Conservation (phyloP, 495 filamentous ascomycete species). For the Xylaria scruposa region DNA sequence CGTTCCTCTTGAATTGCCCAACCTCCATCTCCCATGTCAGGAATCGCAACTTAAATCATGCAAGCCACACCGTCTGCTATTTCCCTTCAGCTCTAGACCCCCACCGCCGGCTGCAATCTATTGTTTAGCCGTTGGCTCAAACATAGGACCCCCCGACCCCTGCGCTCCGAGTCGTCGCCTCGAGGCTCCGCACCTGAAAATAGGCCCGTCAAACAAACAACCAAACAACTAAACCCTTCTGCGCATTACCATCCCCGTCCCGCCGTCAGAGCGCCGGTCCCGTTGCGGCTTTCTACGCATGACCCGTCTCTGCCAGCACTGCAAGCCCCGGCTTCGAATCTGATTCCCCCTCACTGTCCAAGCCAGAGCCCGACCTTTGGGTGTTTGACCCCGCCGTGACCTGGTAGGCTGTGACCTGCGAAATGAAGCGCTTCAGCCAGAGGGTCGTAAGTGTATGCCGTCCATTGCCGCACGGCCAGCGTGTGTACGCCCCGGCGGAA, state of each 20-base stretch:
- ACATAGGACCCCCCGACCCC: constrained; percentile 22
- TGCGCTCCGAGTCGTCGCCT: constrained; percentile 23
- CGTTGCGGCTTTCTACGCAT: constrained; percentile 18
- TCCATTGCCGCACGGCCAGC: constrained; percentile 26
- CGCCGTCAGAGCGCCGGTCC: constrained; percentile 17
- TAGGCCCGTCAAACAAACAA: constrained; percentile 23
- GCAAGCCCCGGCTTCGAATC: constrained; percentile 16
- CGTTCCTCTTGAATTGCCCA: constrained; percentile 25
- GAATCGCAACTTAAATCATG: constrained; percentile 22
- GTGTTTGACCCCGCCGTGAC: constrained; percentile 38
- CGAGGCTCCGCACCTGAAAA: constrained; percentile 32
- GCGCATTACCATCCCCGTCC: constrained; percentile 21
- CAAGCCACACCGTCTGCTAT: constrained; percentile 20
- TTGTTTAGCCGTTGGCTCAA: constrained; percentile 9
- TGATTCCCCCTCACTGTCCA: constrained; percentile 23
- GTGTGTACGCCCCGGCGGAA: not conserved
- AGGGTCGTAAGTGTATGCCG: constrained; percentile 77
- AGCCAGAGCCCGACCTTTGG: constrained; percentile 3
- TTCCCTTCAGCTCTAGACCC: not conserved
- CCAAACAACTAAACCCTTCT: not conserved
- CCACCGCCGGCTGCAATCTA: constrained; percentile 7
- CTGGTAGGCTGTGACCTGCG: constrained; percentile 50
- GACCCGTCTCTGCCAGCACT: constrained; percentile 5
- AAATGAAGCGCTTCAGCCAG: constrained; percentile 98
- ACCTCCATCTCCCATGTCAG: constrained; percentile 16